Base-by-base conservation (phyloP, 2,329 filamentous ascomycete species). In the Triangularia setosa region DNA sequence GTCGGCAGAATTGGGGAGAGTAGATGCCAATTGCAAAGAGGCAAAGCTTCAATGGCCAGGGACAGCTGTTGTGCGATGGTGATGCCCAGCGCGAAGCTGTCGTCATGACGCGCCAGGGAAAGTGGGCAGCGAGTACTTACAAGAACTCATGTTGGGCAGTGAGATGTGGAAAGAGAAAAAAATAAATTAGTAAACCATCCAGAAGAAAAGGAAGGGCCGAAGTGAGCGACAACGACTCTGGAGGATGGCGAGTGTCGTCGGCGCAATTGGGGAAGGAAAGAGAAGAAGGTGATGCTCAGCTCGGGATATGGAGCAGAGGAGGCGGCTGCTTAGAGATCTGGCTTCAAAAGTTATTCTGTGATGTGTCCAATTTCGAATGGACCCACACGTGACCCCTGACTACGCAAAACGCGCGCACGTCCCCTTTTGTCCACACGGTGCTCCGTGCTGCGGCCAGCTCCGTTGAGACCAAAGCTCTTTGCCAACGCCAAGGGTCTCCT, bases 81-180 rank as follows among this genome's bases (percentile, higher is more conserved):
- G 40, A 48, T 23, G 40, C n/a, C 40, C 40, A 48, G n/a, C 40
- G 40, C 40, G 40, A 48, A 48, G 40, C 40, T 48, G 52, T 55
- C n/a, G 52, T 24, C 59, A 30, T 21, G 54, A 62, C 64, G 62
- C 66, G 66, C 54, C 48, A 2, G 52, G 52, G 14, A 55, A 21
- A 55, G 14, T 24, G 52, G 52, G 25, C 23, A 24, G 25, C 14
- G 14, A 23, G 16, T 16, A 83, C 81, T 84, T 79, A 84, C 81
- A 77, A 74, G 81, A 83, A 81, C 81, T 83, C 81, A 84, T 84
- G 75, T 72, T 82, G 80, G 77, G 75, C 72, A 72, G 69, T 70
- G 65, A 67, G 66, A 64, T 59, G 62, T 24, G 65, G 67, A 62
- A 63, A 64, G 67, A 70, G 62, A 72, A 75, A 72, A 72, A 73